phyloP scores from a whole-genome alignment of 345 rosid genomes.

The Heritiera littoralis region DNA sequence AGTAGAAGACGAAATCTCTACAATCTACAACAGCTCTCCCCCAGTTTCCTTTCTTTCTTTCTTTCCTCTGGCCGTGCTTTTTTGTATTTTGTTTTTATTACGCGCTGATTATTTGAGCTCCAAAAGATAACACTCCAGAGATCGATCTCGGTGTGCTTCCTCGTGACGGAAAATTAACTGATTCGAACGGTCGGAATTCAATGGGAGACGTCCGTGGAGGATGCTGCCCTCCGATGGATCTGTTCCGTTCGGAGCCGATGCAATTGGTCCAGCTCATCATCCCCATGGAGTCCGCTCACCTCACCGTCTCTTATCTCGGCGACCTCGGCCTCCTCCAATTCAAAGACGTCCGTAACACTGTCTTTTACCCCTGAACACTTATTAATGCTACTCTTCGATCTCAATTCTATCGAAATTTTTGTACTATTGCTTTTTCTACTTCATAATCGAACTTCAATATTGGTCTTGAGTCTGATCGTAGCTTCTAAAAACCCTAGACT shows the following conservation, averaged over 20 bases:
- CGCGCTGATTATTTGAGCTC: not conserved
- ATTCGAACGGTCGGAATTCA: conserved; percentile 21
- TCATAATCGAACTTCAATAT: not conserved
- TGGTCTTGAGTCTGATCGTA: conserved; percentile 8
- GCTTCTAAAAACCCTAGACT: conserved; percentile 8
- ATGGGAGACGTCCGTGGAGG: conserved; percentile 68
- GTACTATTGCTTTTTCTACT: not conserved
- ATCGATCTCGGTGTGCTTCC: conserved; percentile 16
- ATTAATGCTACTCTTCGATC: conserved; percentile 7
- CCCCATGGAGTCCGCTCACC: conserved; percentile 90
- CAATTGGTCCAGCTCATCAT: conserved; percentile 89
- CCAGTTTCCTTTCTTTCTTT: not conserved
- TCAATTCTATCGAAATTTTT: not conserved
- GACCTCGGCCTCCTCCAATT: conserved; percentile 92
- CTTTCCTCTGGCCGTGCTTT: not conserved
- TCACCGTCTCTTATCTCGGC: conserved; percentile 87
- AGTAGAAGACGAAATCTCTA: conserved; percentile 18
- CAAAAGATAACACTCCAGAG: not conserved
- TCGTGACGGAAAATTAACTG: conserved; percentile 15
- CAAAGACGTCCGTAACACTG: conserved; percentile 73
- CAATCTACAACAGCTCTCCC: not conserved
- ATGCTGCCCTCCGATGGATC: conserved; percentile 95
- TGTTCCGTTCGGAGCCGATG: conserved; percentile 90
- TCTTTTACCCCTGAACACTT: conserved; percentile 10
- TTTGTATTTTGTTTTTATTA: not conserved